A percentile compares a stretch with the other conserved stretches of the same genome.
These are phyloP conservation scores for Prunella vulgaris DNA, from an alignment of 257 asterid genomes.

Conservation along the genomic window DNA sequence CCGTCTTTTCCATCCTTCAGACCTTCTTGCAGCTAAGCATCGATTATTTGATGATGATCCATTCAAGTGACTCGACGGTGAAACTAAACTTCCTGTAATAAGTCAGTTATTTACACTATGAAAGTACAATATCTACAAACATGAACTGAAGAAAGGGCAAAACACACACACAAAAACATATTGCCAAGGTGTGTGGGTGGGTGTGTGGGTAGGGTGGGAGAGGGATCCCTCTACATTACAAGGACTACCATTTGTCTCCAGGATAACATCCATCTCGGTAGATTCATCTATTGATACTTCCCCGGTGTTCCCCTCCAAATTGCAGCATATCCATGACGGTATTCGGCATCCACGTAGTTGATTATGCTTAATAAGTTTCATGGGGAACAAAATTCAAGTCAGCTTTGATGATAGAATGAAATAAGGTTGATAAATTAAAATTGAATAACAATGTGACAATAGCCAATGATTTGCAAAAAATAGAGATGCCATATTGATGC, in stretches of 20 bases:
- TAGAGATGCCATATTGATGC: background rate
- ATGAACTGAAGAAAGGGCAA: background rate
- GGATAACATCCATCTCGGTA: conserved; percentile 81
- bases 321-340: conserved; percentile 90
- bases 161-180: background rate
- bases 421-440: background rate
- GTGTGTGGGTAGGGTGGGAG: background rate
- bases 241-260: conserved; percentile 31
- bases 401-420: background rate
- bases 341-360: conserved; percentile 50
- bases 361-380: conserved; percentile 50
- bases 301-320: conserved; percentile 59
- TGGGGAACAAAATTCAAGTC: conserved; percentile 3
- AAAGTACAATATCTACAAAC: background rate
- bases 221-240: conserved; percentile 29
- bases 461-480: background rate
- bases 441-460: background rate
- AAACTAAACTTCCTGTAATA: conserved; percentile 47
- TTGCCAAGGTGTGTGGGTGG: background rate
- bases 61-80: conserved; percentile 35
- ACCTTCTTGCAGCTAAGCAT: conserved; percentile 57
- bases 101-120: conserved; percentile 16
- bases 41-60: conserved; percentile 51
- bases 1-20: conserved; percentile 77
- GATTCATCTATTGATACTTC: conserved; percentile 57